Evolutionary conservation across 345 rosid species (phyloP).

Genomic region (Melastoma malabathricum): DNA sequence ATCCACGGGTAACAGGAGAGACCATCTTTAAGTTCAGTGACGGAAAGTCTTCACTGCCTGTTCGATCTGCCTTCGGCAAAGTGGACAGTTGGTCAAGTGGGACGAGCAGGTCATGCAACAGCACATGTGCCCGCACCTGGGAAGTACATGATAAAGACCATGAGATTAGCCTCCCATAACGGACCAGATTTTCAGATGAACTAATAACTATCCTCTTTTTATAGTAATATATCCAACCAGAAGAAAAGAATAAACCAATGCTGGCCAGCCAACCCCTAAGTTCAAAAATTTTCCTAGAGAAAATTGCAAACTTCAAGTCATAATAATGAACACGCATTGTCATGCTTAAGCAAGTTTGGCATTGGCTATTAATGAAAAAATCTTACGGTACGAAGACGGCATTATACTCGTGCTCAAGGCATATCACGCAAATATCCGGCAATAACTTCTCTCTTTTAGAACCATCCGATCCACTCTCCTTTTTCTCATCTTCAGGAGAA

Average conservation of each 20-base stretch:
- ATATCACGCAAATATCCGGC: slow-evolving; percentile 91
- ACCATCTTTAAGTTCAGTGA: slow-evolving; percentile 24
- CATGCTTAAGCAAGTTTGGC: too few relatives aligned
- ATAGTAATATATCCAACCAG: not conserved
- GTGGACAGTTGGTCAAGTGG: slow-evolving; percentile 66
- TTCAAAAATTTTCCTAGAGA: too few relatives aligned
- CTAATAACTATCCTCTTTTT: too few relatives aligned
- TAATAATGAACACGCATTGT: too few relatives aligned
- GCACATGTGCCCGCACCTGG: slow-evolving; percentile 98
- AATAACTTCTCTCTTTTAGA: slow-evolving; percentile 41
- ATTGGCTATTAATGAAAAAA: not conserved
- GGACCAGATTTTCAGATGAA: too few relatives aligned
- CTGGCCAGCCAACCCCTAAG: too few relatives aligned
- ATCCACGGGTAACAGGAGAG: slow-evolving; percentile 1
- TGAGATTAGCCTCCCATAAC: not conserved
- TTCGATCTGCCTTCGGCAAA: slow-evolving; percentile 76
- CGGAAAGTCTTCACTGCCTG: slow-evolving; percentile 76
- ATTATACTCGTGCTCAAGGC: slow-evolving; percentile 87
- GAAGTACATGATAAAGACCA: slow-evolving; percentile 1
- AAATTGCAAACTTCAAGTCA: too few relatives aligned
- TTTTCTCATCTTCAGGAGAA: slow-evolving; percentile 28
- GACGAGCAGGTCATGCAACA: slow-evolving; percentile 69
- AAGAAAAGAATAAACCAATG: not conserved
- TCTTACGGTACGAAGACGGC: slow-evolving; percentile 86
- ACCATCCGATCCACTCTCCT: slow-evolving; percentile 32